phyloP scores from a whole-genome alignment of 2,329 filamentous ascomycete genomes.

The Penicillium sp. region DNA sequence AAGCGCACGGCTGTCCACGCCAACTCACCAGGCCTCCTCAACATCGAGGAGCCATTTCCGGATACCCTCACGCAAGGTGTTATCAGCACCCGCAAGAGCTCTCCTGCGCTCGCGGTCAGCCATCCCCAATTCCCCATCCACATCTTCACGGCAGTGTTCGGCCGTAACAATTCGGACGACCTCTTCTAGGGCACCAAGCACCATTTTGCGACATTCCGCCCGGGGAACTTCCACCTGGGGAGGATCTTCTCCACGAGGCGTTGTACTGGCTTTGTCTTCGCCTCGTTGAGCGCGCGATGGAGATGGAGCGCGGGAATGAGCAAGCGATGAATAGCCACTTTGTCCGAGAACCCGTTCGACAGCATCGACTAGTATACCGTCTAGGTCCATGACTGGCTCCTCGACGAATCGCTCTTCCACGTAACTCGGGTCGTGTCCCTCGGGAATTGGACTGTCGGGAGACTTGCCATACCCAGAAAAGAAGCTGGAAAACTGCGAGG shows the following conservation, averaged over 20 bases:
- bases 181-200: conserved; percentile 57
- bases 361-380: conserved; percentile 57
- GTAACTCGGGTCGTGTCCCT: conserved; percentile 26
- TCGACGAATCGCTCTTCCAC: conserved; percentile 53
- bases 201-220: conserved; percentile 53
- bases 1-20: not conserved
- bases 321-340: conserved; percentile 43
- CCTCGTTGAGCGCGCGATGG: conserved; percentile 37
- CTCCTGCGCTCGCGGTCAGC: conserved; percentile 36
- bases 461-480: conserved; percentile 30
- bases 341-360: conserved; percentile 54
- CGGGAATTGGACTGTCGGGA: conserved; percentile 14
- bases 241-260: conserved; percentile 29
- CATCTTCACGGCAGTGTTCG: conserved; percentile 44
- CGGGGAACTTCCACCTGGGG: conserved; percentile 47
- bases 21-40: conserved; percentile 42
- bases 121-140: conserved; percentile 31
- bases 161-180: conserved; percentile 56
- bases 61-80: conserved; percentile 56
- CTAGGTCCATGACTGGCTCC: conserved; percentile 57
- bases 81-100: conserved; percentile 42
- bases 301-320: conserved; percentile 42
- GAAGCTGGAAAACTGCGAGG: conserved; percentile 29
- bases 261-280: conserved; percentile 29
- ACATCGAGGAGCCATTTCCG: conserved; percentile 55